A percentile compares a stretch with the other conserved stretches of the same genome.
These are phyloP conservation scores for Gynochthodes officinalis DNA, from an alignment of 257 asterid species.

Conservation along the genomic window DNA sequence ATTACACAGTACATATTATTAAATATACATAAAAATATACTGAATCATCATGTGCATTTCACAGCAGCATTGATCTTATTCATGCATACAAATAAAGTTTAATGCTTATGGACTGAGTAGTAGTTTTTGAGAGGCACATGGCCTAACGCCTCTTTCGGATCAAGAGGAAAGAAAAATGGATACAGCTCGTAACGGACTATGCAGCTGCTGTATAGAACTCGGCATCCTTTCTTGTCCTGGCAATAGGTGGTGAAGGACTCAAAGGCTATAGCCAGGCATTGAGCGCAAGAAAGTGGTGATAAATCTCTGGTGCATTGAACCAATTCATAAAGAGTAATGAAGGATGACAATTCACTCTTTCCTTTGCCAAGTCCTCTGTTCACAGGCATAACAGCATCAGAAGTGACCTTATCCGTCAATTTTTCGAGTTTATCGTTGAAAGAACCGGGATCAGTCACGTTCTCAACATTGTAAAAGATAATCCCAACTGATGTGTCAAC, in stretches of 20 bases:
- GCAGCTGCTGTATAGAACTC: slow-evolving; percentile 60
- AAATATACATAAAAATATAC: no score
- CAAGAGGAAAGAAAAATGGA: slow-evolving; percentile 73
- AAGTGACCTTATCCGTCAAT: slow-evolving; percentile 31
- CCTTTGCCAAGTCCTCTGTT: slow-evolving; percentile 61
- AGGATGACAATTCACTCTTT: slow-evolving; percentile 34
- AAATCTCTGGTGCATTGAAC: slow-evolving; percentile 80
- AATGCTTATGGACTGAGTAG: slow-evolving; percentile 7
- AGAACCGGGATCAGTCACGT: slow-evolving; percentile 47
- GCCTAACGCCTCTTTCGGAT: slow-evolving; percentile 18
- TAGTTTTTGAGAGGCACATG: slow-evolving; percentile 7
- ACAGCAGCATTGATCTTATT: neutral
- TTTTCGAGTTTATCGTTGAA: slow-evolving; percentile 41
- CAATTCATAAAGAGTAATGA: slow-evolving; percentile 48
- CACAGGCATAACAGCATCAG: slow-evolving; percentile 42
- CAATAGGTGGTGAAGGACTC: slow-evolving; percentile 41
- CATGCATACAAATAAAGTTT: neutral
- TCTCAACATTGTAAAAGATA: slow-evolving; percentile 32
- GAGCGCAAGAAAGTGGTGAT: slow-evolving; percentile 44
- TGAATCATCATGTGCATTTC: neutral
- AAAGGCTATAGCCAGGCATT: slow-evolving; percentile 57
- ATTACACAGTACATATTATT: no score
- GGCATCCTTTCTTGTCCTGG: slow-evolving; percentile 52
- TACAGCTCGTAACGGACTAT: slow-evolving; percentile 64
- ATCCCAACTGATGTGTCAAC: slow-evolving; percentile 44